These are phyloP conservation scores for Venturia effusa DNA, from an alignment of 2,329 filamentous ascomycete genomes.

Conservation along the genomic window DNA sequence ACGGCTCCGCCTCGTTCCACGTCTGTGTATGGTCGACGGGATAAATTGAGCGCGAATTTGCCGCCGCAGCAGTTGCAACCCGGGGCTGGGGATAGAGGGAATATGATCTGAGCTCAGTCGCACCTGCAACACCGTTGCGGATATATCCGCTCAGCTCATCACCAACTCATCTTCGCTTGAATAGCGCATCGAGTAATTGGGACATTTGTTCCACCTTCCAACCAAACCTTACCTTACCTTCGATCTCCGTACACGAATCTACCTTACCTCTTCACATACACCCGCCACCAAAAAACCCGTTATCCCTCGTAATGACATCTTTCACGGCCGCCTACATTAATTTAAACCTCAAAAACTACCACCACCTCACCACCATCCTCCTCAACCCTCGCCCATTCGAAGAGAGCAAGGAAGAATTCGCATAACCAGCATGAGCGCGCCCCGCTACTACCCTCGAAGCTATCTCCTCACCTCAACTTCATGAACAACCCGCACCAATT, in stretches of 20 bases:
- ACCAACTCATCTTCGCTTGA: too few species aligned
- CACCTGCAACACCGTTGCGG: too few species aligned
- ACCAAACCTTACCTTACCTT: background rate
- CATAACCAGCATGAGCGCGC: background rate
- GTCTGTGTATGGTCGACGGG: background rate
- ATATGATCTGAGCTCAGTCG: background rate
- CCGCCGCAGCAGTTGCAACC: conserved; percentile 24
- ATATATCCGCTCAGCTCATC: too few species aligned
- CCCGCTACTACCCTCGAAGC: too few species aligned
- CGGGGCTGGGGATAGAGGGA: background rate
- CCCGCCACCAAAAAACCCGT: background rate
- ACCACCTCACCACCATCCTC: background rate
- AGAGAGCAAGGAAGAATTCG: background rate
- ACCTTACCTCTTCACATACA: background rate
- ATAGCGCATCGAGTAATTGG: too few species aligned
- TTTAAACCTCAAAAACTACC: background rate
- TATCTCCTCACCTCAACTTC: too few species aligned
- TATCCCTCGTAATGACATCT: background rate
- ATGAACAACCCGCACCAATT: too few species aligned
- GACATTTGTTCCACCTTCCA: too few species aligned
- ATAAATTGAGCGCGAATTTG: conserved; percentile 31
- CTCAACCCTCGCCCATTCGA: background rate
- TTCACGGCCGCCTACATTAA: background rate
- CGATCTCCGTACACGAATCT: background rate
- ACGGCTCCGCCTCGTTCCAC: conserved; percentile 6